Evolutionary conservation across 345 rosid genomes (phyloP), one percentile per base, ranked within the genome.

Genomic region (Murraya koenigii): DNA sequence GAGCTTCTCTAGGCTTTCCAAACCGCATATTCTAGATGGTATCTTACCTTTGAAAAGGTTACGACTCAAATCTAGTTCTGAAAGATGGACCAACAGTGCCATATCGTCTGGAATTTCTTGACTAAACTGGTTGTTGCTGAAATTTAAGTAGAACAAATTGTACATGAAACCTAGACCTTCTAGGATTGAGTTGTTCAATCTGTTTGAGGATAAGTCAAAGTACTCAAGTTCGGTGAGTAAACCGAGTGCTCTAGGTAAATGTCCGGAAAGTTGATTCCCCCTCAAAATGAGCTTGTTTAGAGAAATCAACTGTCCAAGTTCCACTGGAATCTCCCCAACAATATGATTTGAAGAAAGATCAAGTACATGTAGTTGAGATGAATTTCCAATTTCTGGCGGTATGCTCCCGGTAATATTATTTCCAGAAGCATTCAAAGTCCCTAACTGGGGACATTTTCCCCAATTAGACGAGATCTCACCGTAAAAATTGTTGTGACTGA

Each of bases 211-310:
- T 30, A 62, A 62, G 66, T 62, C 66, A 8, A 62, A 28, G 35
- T 62, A 62, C 66, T 62, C 66, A 26, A 62, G 66, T 10, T 62
- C 33, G 28, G 61, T 58, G 23, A 58, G 26, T 58, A 22, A 58
- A 20, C 61, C 28, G 26, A 58, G 26, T n/a, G 17, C 7, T 28
- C 36, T 15, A 4, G 56, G 56, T 52, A 52, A 52, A 52, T 52
- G 22, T 5, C 56, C 56, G 22, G 56, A 52, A 62, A 62, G 19
- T 25, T 25, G n/a, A 62, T 80, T 83, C 23, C 49, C 9, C 2
- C 73, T 61, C 52, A 83, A 65, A 49, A 58, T 63, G 30, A 83
- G 72, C 49, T 74, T 64, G 64, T 55, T 41, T 20, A 83, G 77
- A 14, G 73, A 70, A 23, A 10, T 71, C 58, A 80, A 62, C 47